These are phyloP conservation scores for Pleurotus eryngii DNA, from an alignment of 768 basidiomycete genomes.

Conservation along the genomic window DNA sequence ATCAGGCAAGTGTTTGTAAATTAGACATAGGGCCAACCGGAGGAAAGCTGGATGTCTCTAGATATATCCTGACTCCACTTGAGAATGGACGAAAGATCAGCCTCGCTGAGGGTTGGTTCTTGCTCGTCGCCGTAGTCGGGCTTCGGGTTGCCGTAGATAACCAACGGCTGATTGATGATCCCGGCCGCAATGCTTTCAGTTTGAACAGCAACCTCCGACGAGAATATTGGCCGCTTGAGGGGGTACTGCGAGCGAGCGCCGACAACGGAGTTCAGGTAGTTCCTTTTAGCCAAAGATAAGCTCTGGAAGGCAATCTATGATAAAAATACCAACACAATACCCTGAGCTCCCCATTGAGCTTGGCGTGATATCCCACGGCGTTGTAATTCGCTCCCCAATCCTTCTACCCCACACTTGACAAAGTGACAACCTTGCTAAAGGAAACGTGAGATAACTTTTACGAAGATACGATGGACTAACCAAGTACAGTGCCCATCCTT, in stretches of 20 bases:
- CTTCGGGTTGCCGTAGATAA: constrained; percentile 27
- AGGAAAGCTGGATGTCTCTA: constrained; percentile 66
- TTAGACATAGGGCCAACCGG: constrained; percentile 34
- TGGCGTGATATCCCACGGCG: constrained; percentile 63
- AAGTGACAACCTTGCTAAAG: constrained; percentile 69
- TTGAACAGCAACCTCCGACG: constrained; percentile 62
- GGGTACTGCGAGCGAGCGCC: constrained; percentile 44
- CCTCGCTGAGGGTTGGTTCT: constrained; percentile 54
- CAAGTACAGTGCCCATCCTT: constrained; percentile 66
- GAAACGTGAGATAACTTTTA: constrained; percentile 4
- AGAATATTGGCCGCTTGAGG: constrained; percentile 53
- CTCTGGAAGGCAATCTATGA: background rate
- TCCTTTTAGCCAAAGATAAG: constrained; percentile 27
- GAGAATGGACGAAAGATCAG: constrained; percentile 64
- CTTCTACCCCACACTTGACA: constrained; percentile 59
- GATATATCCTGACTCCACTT: constrained; percentile 77
- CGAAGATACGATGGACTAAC: constrained; percentile 26
- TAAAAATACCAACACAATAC: constrained; percentile 53
- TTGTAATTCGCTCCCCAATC: constrained; percentile 65
- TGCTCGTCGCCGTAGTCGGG: constrained; percentile 44
- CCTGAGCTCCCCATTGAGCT: constrained; percentile 70
- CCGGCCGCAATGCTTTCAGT: constrained; percentile 41
- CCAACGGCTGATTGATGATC: constrained; percentile 20
- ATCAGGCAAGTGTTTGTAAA: background rate
- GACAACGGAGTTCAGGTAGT: constrained; percentile 44